Percentiles rank a stretch among this genome's conserved stretches.
These are phyloP conservation scores for Pharnaceum exiguum DNA, from an alignment of 148 eudicot genomes.

Conservation along the genomic window DNA sequence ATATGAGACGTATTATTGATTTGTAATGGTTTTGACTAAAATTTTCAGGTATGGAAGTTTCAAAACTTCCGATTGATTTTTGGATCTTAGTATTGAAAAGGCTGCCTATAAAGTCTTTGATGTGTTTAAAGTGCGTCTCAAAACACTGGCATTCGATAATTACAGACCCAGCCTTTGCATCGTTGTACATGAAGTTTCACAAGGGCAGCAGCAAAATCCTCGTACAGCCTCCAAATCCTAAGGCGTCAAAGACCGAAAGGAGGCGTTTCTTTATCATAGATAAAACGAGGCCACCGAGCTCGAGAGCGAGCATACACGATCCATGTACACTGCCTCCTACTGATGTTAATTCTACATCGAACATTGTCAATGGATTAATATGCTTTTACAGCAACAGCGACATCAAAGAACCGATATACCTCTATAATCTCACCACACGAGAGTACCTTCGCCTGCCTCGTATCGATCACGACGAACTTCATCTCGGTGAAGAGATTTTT, in stretches of 20 bases:
- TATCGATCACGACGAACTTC: not conserved
- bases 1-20: too few relatives aligned
- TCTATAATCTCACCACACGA: not conserved
- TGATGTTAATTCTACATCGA: not conserved
- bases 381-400: not conserved
- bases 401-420: not conserved
- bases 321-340: too few relatives aligned
- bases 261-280: not conserved
- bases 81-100: conserved; percentile 10
- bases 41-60: too few relatives aligned
- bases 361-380: not conserved
- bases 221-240: not conserved
- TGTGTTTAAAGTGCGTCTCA: conserved; percentile 14
- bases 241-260: not conserved
- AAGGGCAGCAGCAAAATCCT: too few relatives aligned
- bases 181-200: too few relatives aligned
- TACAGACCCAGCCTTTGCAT: conserved; percentile 3
- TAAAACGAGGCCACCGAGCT: not conserved
- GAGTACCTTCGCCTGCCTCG: not conserved
- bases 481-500: too few relatives aligned
- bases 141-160: conserved; percentile 15
- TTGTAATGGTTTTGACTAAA: too few relatives aligned
- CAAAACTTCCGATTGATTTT: not conserved
- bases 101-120: conserved; percentile 16
- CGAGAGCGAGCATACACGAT: not conserved